Evolutionary conservation across 2,329 filamentous ascomycete species (phyloP).

Genomic region (Penicillium sp.): DNA sequence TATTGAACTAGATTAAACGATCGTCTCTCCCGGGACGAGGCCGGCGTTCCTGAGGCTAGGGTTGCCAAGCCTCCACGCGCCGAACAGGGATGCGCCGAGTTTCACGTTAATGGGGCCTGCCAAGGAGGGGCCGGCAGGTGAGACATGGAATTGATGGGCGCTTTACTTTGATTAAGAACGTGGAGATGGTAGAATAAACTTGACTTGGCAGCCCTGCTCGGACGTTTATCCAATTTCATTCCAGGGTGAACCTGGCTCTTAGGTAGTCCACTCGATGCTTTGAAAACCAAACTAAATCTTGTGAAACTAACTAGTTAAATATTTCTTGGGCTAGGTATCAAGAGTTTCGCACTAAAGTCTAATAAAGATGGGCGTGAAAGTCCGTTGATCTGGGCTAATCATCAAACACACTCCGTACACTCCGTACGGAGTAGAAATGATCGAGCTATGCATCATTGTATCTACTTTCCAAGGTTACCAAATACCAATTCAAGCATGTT

Average conservation of each 20-base stretch:
- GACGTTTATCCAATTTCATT: constrained; percentile 7
- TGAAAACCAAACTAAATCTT: neutral
- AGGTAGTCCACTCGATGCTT: neutral
- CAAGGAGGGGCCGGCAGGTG: neutral
- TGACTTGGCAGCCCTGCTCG: constrained; percentile 1
- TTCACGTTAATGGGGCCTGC: constrained; percentile 20
- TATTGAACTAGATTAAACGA: neutral
- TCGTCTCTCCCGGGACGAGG: constrained; percentile 12
- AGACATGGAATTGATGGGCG: constrained; percentile 6
- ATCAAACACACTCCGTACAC: too few species aligned
- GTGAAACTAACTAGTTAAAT: constrained; percentile 5
- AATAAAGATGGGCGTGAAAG: neutral
- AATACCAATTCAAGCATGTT: too few species aligned
- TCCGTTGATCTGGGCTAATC: too few species aligned
- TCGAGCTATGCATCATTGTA: too few species aligned
- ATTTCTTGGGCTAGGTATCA: neutral
- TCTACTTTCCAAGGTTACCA: too few species aligned
- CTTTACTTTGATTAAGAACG: constrained; percentile 4
- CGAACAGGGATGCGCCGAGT: constrained; percentile 18
- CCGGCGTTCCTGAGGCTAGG: constrained; percentile 17
- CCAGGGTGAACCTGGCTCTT: constrained; percentile 2
- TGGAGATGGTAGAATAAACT: constrained; percentile 2
- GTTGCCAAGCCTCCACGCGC: constrained; percentile 27
- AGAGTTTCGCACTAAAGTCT: neutral
- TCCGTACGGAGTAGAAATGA: too few species aligned